phyloP scores from a whole-genome alignment of 371 early-diverging fungal genomes.

The Apophysomyces elegans region DNA sequence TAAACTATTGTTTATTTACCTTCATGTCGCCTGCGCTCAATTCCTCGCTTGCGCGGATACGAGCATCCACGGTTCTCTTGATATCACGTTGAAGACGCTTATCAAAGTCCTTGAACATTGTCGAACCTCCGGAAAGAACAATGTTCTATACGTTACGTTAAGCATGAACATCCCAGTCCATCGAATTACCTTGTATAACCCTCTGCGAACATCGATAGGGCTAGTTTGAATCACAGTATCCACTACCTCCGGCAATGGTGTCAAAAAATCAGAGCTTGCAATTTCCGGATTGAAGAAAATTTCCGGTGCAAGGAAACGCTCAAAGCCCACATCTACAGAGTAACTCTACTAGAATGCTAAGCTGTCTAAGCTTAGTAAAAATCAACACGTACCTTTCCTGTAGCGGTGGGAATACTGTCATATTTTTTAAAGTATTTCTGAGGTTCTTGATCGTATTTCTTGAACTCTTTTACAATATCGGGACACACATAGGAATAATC shows the following conservation, averaged over 20 bases:
- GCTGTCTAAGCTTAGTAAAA: background rate
- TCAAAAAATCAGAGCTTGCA: slow-evolving; percentile 94
- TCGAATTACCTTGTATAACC: slow-evolving; percentile 85
- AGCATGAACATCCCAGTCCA: background rate
- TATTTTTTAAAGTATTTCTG: slow-evolving; percentile 86
- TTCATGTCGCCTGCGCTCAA: slow-evolving; percentile 72
- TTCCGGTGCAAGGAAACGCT: slow-evolving; percentile 97
- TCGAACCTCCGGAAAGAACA: slow-evolving; percentile 97
- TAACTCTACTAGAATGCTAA: slow-evolving; percentile 62
- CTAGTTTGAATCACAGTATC: slow-evolving; percentile 95
- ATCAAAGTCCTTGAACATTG: slow-evolving; percentile 97
- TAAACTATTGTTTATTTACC: slow-evolving; percentile 23
- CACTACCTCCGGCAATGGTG: slow-evolving; percentile 94
- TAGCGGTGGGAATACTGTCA: slow-evolving; percentile 83
- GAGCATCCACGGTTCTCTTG: slow-evolving; percentile 84
- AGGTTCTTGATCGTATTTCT: slow-evolving; percentile 90
- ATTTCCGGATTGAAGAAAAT: slow-evolving; percentile 99
- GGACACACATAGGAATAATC: slow-evolving; percentile 95
- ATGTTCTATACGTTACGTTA: slow-evolving; percentile 72
- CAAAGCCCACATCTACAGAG: slow-evolving; percentile 95
- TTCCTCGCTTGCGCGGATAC: slow-evolving; percentile 75
- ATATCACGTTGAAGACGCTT: slow-evolving; percentile 95
- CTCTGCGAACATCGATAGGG: slow-evolving; percentile 96
- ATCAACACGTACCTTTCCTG: slow-evolving; percentile 69
- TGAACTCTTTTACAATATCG: slow-evolving; percentile 96